Evolutionary conservation across 768 basidiomycete genomes (phyloP).

Genomic region (Saitozyma sp.): DNA sequence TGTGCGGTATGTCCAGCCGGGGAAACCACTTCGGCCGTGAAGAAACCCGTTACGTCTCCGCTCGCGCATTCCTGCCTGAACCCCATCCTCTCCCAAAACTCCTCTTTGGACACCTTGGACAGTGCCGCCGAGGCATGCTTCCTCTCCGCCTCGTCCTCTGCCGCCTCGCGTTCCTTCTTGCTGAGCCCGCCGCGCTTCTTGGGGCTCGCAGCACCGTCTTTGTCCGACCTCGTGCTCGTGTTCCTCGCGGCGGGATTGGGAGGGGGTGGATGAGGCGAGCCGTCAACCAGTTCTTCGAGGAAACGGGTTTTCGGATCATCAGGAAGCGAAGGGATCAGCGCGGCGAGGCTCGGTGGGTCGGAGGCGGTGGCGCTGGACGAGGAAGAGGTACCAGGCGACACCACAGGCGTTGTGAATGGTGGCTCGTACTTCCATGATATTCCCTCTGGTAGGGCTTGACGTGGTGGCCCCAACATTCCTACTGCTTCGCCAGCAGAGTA

Average conservation of each 20-base stretch:
- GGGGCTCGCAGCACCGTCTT: too few relatives aligned
- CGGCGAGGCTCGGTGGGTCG: conserved; percentile 57
- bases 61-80: conserved; percentile 91
- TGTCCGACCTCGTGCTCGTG: too few relatives aligned
- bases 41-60: conserved; percentile 91
- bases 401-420: conserved; percentile 27
- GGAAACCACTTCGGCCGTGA: conserved; percentile 60
- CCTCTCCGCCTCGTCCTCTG: conserved; percentile 39
- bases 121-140: conserved; percentile 56
- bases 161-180: not conserved
- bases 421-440: conserved; percentile 56
- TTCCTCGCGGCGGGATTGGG: too few relatives aligned
- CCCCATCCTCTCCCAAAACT: conserved; percentile 98
- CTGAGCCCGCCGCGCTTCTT: not conserved
- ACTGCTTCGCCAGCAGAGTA: conserved; percentile 38
- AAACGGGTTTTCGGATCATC: conserved; percentile 96
- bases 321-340: conserved; percentile 84
- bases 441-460: conserved; percentile 21
- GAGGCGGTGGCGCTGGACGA: conserved; percentile 2
- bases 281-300: conserved; percentile 76
- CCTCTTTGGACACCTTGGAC: conserved; percentile 61
- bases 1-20: not conserved
- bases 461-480: conserved; percentile 29
- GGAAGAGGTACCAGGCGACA: conserved; percentile 1
- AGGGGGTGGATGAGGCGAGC: not conserved